Percentiles rank a stretch among this genome's conserved stretches.
Evolutionary conservation across 169 alveolate species (phyloP).

Genomic region (Plasmodium gonderi): DNA sequence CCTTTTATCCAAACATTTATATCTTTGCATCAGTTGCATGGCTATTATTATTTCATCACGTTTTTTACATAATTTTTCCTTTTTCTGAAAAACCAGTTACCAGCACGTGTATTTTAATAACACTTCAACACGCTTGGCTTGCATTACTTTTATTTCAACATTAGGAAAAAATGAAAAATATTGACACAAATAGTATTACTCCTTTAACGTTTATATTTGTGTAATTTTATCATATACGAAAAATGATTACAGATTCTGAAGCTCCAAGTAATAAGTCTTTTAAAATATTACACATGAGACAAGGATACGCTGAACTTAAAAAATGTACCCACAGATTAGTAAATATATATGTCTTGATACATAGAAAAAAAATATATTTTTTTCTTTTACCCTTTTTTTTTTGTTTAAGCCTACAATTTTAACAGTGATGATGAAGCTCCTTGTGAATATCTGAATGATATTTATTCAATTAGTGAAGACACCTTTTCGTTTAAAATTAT

Average conservation of each 20-base stretch:
- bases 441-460: slow-evolving; percentile 70
- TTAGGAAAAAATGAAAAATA: background rate
- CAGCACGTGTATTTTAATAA: background rate
- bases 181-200: background rate
- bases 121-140: background rate
- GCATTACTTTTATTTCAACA: background rate
- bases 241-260: slow-evolving; percentile 73
- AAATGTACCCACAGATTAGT: background rate
- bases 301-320: background rate
- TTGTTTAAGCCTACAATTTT: slow-evolving; percentile 49
- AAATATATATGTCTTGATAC: background rate
- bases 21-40: background rate
- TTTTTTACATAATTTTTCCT: background rate
- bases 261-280: slow-evolving; percentile 54
- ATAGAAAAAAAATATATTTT: background rate
- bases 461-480: slow-evolving; percentile 72
- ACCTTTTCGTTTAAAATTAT: slow-evolving; percentile 70
- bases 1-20: background rate
- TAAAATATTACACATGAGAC: background rate
- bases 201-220: background rate
- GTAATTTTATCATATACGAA: background rate
- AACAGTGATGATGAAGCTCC: slow-evolving; percentile 77
- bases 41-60: background rate
- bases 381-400: background rate
- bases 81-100: background rate